Evolutionary conservation across 306 rosid genomes (phyloP), one percentile per base, ranked within the genome.

Genomic region (Echinosophora koreensis): DNA sequence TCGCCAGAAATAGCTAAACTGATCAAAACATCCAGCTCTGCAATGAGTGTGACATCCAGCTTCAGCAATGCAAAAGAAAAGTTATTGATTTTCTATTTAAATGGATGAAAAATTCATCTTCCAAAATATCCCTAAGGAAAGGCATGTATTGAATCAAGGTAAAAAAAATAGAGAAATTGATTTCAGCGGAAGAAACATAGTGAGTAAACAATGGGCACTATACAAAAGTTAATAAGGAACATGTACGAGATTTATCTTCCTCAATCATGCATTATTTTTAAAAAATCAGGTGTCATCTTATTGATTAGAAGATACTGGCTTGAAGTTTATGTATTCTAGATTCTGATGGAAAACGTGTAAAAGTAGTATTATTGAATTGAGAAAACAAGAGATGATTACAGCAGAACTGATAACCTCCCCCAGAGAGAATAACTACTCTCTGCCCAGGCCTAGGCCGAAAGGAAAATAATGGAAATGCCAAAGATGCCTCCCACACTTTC

Each of bases 11-110:
- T 88, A 35, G 94, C 96, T 69, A 95, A 88, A 76, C 96, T 89
- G 89, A 95, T 91, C 87, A 95, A 87, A 79, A 89, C 94, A 87
- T 95, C 98, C 77, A 95, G 76, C 82, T 95, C 99, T 95, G 90
- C 95, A 88, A 88, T 32, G 79, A 42, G 76, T 54, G 68, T 35
- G 77, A 28, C 44, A 71, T 77, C 77, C 85, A 71, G 52, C 74
- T 66, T 85, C 71, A 83, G 86, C 16, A 81, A 82, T 37, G 30
- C 6, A 65, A 73, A 41, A 80, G 54, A 38, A 73, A 49, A 73
- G 47, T 35, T 28, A 52, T 28, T 18, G 4, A 39, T 69, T 55
- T 77, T 55, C 52, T 66, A 66, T 75, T 58, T 60, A 54, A 60
- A 66, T 55, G 44, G 39, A 58, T 27, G 56, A n/a, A 57, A 75